Percentiles rank a stretch among this genome's conserved stretches.
These are phyloP conservation scores for Trichoderma sp. DNA, from an alignment of 2,329 filamentous ascomycete genomes.

Conservation along the genomic window DNA sequence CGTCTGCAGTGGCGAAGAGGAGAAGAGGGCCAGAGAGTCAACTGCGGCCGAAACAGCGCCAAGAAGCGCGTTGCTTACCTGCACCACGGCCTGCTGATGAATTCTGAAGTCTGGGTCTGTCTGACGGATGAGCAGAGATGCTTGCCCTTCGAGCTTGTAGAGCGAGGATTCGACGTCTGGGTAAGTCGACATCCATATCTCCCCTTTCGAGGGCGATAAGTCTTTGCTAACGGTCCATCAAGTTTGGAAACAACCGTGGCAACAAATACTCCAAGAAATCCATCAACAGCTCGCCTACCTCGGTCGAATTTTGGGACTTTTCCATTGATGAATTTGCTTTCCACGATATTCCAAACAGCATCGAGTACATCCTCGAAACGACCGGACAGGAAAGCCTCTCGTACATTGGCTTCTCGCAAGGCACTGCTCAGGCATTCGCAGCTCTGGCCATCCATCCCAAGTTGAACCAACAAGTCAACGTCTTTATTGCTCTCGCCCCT, in stretches of 20 bases:
- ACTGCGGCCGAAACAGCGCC: conserved; percentile 63
- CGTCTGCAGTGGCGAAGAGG: conserved; percentile 79
- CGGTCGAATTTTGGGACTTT: conserved; percentile 88
- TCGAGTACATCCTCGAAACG: conserved; percentile 82
- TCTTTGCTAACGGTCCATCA: conserved; percentile 30
- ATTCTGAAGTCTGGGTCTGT: conserved; percentile 97
- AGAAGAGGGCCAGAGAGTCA: conserved; percentile 76
- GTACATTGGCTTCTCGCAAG: conserved; percentile 96
- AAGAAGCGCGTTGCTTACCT: conserved; percentile 88
- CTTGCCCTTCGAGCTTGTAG: conserved; percentile 83
- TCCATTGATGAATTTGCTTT: conserved; percentile 98
- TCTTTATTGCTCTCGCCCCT: conserved; percentile 92
- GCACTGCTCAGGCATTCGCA: conserved; percentile 94
- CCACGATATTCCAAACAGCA: conserved; percentile 93
- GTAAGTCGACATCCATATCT: conserved; percentile 44
- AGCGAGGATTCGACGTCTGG: conserved; percentile 95
- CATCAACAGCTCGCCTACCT: conserved; percentile 69
- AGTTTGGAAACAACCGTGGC: conserved; percentile 91
- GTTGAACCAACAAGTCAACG: conserved; percentile 88
- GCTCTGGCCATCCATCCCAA: conserved; percentile 87
- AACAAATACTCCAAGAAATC: conserved; percentile 99
- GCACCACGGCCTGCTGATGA: conserved; percentile 96
- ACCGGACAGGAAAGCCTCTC: conserved; percentile 82
- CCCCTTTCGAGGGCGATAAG: not conserved
- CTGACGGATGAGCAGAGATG: conserved; percentile 82